Evolutionary conservation across 2,329 filamentous ascomycete species (phyloP), one percentile per base, ranked within the genome.

Genomic region (Aspergillus aculeatus): DNA sequence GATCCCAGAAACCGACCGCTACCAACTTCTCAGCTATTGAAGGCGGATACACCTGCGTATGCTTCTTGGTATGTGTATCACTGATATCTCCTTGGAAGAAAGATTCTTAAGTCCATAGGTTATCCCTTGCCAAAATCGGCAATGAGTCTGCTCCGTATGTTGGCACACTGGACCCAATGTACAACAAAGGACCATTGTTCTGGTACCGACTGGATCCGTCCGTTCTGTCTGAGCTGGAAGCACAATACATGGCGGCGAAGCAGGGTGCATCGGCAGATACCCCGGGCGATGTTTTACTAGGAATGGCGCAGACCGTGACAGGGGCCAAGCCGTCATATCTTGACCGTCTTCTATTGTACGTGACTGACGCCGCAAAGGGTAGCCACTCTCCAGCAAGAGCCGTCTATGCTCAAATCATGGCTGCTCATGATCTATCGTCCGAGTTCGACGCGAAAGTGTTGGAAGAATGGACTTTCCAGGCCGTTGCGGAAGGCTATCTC

Each of bases 151-250:
- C 50, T 5, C 51, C 23, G 3, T 24, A 62, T 59, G 61, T 62
- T 16, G 68, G 69, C 16, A 64, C 63, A 14, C 64, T 68, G 11
- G 68, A 71, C 31, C 67, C 67, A 2, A 60, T 66, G 12, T 69
- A 71, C 49, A 71, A 71, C 48, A 69, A 69, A 62, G 69, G 69
- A 0, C 64, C 69, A 1, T 58, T 66, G 2, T 71, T 71, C 47
- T 71, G 69, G 69, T 69, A 69, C 52, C 49, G 65, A 26, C 62
- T 71, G 0, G 68, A 71, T 31, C 52, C 58, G 2, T 60, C 66
- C 31, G 66, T 71, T 14, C 59, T 64, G 11, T 41, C 54, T 12
- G 69, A 71, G 50, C 62, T 71, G 1, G 68, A 70, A 51, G 55
- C 61, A 11, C 69, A 71, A 54, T 66, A 69, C 56, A 32, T 35